A percentile compares a stretch with the other conserved stretches of the same genome.
Evolutionary conservation across 2,329 filamentous ascomycete genomes (phyloP).

Genomic region (Lachnellula arida): DNA sequence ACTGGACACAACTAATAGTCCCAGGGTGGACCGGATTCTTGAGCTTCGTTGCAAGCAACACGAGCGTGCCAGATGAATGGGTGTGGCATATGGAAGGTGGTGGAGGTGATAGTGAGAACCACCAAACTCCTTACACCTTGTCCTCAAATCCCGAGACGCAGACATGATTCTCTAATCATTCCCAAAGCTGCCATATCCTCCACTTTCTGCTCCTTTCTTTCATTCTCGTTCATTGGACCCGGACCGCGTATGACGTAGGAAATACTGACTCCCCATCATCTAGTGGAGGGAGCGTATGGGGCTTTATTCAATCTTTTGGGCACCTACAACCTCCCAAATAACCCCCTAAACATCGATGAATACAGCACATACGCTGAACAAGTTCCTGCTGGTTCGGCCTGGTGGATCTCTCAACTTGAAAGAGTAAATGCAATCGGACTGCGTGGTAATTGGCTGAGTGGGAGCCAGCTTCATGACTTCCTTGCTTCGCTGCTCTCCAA

Average conservation of each 20-base stretch:
- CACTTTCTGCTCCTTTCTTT: too few relatives aligned
- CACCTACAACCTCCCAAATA: slow-evolving; percentile 16
- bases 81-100: slow-evolving; percentile 39
- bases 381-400: slow-evolving; percentile 16
- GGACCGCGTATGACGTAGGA: too few relatives aligned
- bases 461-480: slow-evolving; percentile 19
- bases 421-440: slow-evolving; percentile 20
- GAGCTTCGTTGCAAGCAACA: slow-evolving; percentile 32
- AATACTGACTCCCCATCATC: too few relatives aligned
- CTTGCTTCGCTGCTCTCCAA: slow-evolving; percentile 22
- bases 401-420: slow-evolving; percentile 23
- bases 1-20: neutral
- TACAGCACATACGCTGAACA: slow-evolving; percentile 18
- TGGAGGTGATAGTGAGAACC: slow-evolving; percentile 17
- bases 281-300: slow-evolving; percentile 26
- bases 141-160: too few relatives aligned
- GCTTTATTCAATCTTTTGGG: slow-evolving; percentile 27
- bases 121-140: too few relatives aligned
- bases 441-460: slow-evolving; percentile 21
- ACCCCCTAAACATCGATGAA: slow-evolving; percentile 22
- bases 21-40: slow-evolving; percentile 39
- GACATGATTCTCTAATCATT: too few relatives aligned
- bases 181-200: too few relatives aligned
- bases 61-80: slow-evolving; percentile 39
- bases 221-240: too few relatives aligned